phyloP scores from a whole-genome alignment of 106 monocot species.

The Chionographis japonica region DNA sequence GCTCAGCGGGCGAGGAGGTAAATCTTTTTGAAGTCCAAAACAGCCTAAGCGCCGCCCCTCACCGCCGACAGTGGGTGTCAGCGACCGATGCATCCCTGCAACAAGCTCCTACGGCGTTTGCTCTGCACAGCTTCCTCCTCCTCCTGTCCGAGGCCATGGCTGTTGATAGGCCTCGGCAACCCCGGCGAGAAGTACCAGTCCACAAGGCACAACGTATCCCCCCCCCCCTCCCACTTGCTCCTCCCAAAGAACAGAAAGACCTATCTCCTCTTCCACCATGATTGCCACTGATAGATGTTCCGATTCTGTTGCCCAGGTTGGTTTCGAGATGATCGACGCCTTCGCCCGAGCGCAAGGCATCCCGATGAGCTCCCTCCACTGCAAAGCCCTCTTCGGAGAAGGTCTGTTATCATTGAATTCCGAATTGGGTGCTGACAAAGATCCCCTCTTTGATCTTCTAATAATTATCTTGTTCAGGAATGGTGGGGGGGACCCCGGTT shows the following conservation, averaged over 20 bases:
- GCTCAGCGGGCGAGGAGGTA: no score
- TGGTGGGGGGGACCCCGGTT: conserved; percentile 57
- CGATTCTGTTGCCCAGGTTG: conserved; percentile 44
- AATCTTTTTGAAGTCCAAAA: no score
- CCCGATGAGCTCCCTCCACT: conserved; percentile 48
- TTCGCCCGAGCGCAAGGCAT: conserved; percentile 73
- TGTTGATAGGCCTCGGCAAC: conserved; percentile 91
- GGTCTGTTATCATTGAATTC: conserved; percentile 22
- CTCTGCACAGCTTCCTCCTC: conserved; percentile 16
- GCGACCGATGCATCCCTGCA: not conserved
- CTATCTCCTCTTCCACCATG: not conserved
- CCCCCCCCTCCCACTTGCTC: not conserved
- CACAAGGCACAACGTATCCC: conserved; percentile 87
- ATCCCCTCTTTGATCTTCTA: no score
- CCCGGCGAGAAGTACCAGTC: conserved; percentile 83
- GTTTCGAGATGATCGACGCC: conserved; percentile 84
- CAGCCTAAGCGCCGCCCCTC: no score
- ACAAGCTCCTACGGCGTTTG: not conserved
- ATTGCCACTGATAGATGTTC: not conserved
- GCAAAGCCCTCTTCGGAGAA: conserved; percentile 88
- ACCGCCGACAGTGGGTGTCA: not conserved
- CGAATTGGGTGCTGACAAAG: no score
- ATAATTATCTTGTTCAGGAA: conserved; percentile 28
- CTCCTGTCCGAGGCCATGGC: conserved; percentile 46
- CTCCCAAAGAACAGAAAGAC: no score